Evolutionary conservation across 2,329 filamentous ascomycete species (phyloP).

Genomic region (Diaporthe sp.): DNA sequence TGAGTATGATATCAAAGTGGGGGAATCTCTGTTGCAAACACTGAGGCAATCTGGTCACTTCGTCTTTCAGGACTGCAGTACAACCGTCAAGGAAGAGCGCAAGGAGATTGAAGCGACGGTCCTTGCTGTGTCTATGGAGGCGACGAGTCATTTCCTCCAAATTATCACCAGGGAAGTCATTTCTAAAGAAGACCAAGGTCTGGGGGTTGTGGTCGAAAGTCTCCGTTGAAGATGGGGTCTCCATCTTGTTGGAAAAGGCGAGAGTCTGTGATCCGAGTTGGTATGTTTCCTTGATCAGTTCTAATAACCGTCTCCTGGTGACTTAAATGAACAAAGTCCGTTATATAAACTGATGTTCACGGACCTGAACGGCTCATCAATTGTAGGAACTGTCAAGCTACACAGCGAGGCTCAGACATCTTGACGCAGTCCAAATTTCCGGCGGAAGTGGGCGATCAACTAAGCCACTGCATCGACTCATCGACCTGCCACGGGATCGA

Average conservation of each 20-base stretch:
- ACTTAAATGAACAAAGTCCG: background rate
- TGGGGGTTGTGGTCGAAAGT: background rate
- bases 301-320: background rate
- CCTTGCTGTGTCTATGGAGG: background rate
- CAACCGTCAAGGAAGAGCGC: background rate
- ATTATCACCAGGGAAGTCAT: background rate
- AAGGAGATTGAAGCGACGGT: background rate
- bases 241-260: background rate
- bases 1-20: background rate
- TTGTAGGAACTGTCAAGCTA: background rate
- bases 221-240: background rate
- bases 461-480: background rate
- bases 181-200: background rate
- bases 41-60: background rate
- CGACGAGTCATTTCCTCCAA: background rate
- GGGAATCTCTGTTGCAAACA: background rate
- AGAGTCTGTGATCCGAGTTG: background rate
- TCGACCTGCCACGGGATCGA: background rate
- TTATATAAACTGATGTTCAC: background rate
- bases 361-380: background rate
- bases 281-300: background rate
- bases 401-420: background rate
- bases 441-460: background rate
- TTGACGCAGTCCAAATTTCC: background rate
- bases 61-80: conserved; percentile 2